Percentiles rank a stretch among this genome's conserved stretches.
phyloP scores from a whole-genome alignment of 345 rosid genomes.

The Eutrema japonicum region DNA sequence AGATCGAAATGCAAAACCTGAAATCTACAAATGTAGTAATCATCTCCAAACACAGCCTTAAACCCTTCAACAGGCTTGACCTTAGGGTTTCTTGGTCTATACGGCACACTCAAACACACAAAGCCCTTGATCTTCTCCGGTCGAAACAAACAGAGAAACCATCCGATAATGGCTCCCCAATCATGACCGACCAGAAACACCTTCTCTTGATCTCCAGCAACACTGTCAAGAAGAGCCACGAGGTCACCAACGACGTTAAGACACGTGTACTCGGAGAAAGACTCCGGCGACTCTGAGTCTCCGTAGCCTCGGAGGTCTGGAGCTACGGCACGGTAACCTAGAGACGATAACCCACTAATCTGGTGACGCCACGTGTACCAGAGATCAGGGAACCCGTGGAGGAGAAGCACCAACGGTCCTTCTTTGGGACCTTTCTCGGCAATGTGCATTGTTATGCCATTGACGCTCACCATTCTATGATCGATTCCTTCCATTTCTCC shows the following conservation, averaged over 20 bases:
- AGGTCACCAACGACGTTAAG: constrained; percentile 67
- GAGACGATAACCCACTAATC: constrained; percentile 56
- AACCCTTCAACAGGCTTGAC: constrained; percentile 59
- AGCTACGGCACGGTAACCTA: constrained; percentile 68
- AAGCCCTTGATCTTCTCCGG: constrained; percentile 73
- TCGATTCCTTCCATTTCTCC: constrained; percentile 54
- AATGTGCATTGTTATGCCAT: constrained; percentile 75
- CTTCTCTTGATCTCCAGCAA: constrained; percentile 59
- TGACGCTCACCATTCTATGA: constrained; percentile 59
- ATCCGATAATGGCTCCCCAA: constrained; percentile 79
- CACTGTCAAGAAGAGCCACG: constrained; percentile 58
- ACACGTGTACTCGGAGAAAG: constrained; percentile 57
- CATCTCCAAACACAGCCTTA: constrained; percentile 66
- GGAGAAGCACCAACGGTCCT: constrained; percentile 62
- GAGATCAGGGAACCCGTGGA: constrained; percentile 86
- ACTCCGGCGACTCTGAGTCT: constrained; percentile 59
- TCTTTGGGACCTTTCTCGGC: constrained; percentile 67
- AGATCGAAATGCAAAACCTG: constrained; percentile 53
- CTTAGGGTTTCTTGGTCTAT: constrained; percentile 62
- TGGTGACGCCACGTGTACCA: constrained; percentile 96
- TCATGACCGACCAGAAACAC: constrained; percentile 78
- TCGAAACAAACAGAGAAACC: constrained; percentile 73
- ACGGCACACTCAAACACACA: constrained; percentile 69
- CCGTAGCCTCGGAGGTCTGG: constrained; percentile 89
- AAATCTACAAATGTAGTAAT: constrained; percentile 86